phyloP scores from a whole-genome alignment of 2,329 filamentous ascomycete species.

The Trichophyton mentagrophytes region DNA sequence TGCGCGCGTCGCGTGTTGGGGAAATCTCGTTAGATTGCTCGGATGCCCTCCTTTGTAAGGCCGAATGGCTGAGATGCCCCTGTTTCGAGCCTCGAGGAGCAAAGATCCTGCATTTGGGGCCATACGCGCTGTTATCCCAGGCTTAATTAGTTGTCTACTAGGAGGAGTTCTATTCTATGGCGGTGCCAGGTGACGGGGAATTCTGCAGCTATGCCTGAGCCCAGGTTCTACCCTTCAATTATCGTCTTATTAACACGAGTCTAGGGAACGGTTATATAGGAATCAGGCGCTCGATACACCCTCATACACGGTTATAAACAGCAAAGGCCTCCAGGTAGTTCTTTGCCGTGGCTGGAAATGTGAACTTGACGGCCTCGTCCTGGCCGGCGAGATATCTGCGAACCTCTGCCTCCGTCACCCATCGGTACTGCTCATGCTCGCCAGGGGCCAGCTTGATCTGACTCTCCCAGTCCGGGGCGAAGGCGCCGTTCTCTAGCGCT shows the following conservation, averaged over 20 bases:
- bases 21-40: too few relatives aligned
- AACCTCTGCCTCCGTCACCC: slow-evolving; percentile 2
- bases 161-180: too few relatives aligned
- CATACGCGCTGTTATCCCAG: too few relatives aligned
- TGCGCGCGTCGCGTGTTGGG: too few relatives aligned
- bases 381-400: neutral
- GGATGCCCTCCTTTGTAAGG: too few relatives aligned
- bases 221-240: too few relatives aligned
- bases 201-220: too few relatives aligned
- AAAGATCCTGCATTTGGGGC: too few relatives aligned
- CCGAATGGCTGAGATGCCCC: too few relatives aligned
- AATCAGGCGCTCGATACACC: neutral
- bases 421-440: slow-evolving; percentile 3
- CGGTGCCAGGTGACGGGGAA: too few relatives aligned
- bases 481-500: neutral
- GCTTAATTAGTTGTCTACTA: too few relatives aligned
- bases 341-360: neutral
- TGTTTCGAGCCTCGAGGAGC: too few relatives aligned
- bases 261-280: neutral
- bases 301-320: neutral
- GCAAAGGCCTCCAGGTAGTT: neutral
- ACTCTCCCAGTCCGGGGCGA: neutral
- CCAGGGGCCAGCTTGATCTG: neutral
- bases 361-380: neutral
- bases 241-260: neutral